Percentiles rank a stretch among this genome's conserved stretches.
These are phyloP conservation scores for Venturia aucupariae DNA, from an alignment of 2,329 filamentous ascomycete genomes.

Conservation along the genomic window DNA sequence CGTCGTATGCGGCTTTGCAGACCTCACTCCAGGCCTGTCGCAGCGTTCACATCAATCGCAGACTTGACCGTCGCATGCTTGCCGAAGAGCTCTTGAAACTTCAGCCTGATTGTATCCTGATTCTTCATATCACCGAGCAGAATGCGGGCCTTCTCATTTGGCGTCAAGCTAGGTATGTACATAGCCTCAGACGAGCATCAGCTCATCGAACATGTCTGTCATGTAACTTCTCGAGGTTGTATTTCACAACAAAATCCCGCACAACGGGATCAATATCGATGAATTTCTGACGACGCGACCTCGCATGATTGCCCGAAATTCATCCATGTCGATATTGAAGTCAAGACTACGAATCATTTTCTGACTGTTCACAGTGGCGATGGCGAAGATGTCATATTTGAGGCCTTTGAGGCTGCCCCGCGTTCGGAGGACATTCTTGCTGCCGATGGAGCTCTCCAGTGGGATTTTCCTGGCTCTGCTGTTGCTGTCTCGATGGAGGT, in stretches of 20 bases:
- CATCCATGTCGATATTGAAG: too few relatives aligned
- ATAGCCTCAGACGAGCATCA: too few relatives aligned
- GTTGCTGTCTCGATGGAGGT: slow-evolving; percentile 36
- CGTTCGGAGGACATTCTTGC: slow-evolving; percentile 43
- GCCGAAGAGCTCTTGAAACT: background rate
- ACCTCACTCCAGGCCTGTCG: background rate
- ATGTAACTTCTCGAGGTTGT: too few relatives aligned
- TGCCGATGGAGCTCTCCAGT: slow-evolving; percentile 42
- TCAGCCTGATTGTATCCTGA: background rate
- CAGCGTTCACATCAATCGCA: background rate
- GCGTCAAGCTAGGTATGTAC: slow-evolving; percentile 22
- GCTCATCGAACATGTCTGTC: too few relatives aligned
- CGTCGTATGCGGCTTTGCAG: background rate
- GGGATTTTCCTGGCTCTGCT: slow-evolving; percentile 50
- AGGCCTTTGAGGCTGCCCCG: slow-evolving; percentile 53
- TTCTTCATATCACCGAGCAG: slow-evolving; percentile 37
- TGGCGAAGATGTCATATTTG: slow-evolving; percentile 36
- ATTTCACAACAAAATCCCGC: too few relatives aligned
- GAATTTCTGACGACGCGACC: too few relatives aligned
- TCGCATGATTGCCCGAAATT: too few relatives aligned
- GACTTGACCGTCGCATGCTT: background rate
- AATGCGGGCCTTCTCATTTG: slow-evolving; percentile 41
- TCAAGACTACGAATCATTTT: too few relatives aligned
- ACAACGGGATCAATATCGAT: too few relatives aligned
- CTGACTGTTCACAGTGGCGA: background rate